phyloP scores from a whole-genome alignment of 73 alveolate species.

The Breviolum minutum region DNA sequence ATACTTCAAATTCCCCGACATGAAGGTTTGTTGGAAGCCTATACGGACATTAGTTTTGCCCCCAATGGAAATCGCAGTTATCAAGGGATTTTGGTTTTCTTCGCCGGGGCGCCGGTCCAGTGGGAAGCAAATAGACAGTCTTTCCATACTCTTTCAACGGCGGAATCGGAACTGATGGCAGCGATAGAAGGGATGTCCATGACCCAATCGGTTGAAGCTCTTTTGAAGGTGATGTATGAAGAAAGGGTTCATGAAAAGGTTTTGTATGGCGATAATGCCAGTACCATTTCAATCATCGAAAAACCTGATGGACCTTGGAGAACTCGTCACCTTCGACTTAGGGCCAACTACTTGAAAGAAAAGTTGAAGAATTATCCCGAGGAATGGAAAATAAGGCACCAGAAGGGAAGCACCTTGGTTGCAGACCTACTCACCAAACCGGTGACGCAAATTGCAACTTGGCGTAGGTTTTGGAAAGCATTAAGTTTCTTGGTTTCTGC shows the following conservation, averaged over 20 bases:
- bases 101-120: neutral
- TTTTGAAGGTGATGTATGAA: neutral
- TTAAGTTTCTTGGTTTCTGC: too few species aligned
- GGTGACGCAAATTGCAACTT: neutral
- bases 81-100: neutral
- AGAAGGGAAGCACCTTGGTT: neutral
- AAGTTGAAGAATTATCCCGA: neutral
- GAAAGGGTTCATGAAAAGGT: neutral
- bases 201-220: neutral
- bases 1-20: neutral
- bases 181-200: neutral
- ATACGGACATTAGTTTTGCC: neutral
- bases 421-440: neutral
- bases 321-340: neutral
- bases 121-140: neutral
- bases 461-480: neutral
- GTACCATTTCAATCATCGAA: neutral
- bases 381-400: neutral
- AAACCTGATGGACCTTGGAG: constrained; percentile 1
- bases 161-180: neutral
- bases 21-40: neutral
- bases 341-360: neutral
- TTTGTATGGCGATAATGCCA: neutral
- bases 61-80: neutral
- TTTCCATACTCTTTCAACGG: neutral